Evolutionary conservation across 352 stramenopile genomes (phyloP).

Genomic region (Globisporangium emineosum): DNA sequence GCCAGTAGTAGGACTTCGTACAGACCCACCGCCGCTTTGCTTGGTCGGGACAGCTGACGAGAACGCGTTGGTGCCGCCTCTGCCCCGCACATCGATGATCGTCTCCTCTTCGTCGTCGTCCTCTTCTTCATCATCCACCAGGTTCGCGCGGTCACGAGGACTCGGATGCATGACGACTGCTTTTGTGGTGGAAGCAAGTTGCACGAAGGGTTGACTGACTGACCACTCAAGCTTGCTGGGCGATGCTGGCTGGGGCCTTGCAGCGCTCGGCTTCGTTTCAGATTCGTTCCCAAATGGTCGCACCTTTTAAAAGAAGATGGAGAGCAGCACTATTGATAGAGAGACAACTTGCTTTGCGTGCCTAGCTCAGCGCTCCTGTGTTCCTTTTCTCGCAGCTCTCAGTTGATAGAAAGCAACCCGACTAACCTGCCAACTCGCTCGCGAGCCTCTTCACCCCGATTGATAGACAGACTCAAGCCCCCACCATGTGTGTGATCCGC

Average conservation of each 20-base stretch:
- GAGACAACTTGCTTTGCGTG: neutral
- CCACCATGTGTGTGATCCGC: slow-evolving; percentile 40
- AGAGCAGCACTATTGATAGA: neutral
- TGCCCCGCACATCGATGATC: slow-evolving; percentile 26
- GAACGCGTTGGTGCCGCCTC: slow-evolving; percentile 16
- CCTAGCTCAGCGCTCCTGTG: neutral
- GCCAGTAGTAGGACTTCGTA: neutral
- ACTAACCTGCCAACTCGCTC: neutral
- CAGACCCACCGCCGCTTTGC: neutral
- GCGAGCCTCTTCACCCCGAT: neutral
- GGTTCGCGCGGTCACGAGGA: slow-evolving; percentile 4
- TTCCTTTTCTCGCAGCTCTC: neutral
- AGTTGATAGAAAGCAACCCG: neutral
- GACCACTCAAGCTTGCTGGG: no score
- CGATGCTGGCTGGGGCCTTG: no score
- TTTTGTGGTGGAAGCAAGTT: neutral
- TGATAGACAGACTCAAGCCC: no score
- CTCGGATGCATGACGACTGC: neutral
- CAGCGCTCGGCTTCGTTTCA: neutral
- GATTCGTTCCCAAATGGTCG: neutral
- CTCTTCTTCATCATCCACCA: slow-evolving; percentile 20
- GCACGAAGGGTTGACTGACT: neutral
- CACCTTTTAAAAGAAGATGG: neutral
- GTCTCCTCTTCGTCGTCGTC: slow-evolving; percentile 40
- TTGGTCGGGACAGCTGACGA: slow-evolving; percentile 17